These are phyloP conservation scores for Thielaviopsis ethacetica DNA, from an alignment of 2,329 filamentous ascomycete genomes.

Conservation along the genomic window DNA sequence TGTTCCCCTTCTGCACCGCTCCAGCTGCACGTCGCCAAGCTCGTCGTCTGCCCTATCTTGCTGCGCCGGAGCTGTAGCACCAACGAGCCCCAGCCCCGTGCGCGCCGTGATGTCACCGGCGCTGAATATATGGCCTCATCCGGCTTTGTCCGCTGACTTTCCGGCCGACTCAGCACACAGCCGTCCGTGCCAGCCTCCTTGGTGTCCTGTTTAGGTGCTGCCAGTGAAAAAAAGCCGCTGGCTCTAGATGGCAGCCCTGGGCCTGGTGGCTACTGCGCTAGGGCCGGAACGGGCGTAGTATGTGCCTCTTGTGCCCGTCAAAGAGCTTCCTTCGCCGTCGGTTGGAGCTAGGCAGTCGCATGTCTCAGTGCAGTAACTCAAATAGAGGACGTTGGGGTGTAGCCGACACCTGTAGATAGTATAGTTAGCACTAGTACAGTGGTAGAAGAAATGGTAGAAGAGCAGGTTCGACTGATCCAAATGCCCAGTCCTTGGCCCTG, in stretches of 20 bases:
- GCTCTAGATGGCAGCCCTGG: not conserved
- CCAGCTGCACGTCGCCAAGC: too few relatives aligned
- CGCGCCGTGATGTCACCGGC: not conserved
- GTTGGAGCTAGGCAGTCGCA: not conserved
- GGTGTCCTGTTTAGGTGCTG: too few relatives aligned
- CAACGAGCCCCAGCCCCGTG: too few relatives aligned
- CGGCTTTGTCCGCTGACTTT: not conserved
- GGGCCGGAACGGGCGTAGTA: not conserved
- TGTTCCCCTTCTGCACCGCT: too few relatives aligned
- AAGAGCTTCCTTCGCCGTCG: not conserved
- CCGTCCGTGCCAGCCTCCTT: not conserved
- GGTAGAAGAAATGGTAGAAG: too few relatives aligned
- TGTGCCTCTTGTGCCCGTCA: not conserved
- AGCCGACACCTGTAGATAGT: not conserved
- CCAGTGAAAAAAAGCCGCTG: not conserved
- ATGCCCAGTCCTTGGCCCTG: not conserved
- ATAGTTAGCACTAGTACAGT: too few relatives aligned
- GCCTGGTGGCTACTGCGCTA: not conserved
- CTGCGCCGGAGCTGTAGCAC: too few relatives aligned
- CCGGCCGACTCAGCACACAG: not conserved
- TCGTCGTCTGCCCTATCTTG: too few relatives aligned
- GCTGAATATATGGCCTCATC: not conserved
- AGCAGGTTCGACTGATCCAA: not conserved
- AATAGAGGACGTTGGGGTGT: not conserved
- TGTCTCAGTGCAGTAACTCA: not conserved